A percentile compares a stretch with the other conserved stretches of the same genome.
Evolutionary conservation across 257 asterid species (phyloP).

Genomic region (Capsicum pubescens): DNA sequence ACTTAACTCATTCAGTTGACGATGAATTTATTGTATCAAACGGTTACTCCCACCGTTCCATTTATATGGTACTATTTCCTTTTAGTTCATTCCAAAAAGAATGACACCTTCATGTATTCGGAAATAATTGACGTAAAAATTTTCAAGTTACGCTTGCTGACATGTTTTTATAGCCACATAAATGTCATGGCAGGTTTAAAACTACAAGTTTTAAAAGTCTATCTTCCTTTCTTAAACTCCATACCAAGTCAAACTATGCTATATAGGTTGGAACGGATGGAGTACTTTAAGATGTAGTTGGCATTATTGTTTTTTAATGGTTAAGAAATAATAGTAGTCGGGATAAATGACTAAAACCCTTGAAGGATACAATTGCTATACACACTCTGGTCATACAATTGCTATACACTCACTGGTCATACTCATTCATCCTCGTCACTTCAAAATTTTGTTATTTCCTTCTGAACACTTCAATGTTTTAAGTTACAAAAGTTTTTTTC

Average conservation of each 20-base stretch:
- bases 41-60: not conserved
- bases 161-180: not conserved
- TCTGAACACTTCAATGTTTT: not conserved
- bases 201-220: not conserved
- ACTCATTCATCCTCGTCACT: not conserved
- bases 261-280: not conserved
- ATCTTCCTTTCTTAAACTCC: not conserved
- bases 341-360: not conserved
- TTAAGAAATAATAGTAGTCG: not conserved
- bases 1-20: not conserved
- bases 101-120: not conserved
- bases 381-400: not conserved
- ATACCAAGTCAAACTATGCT: not conserved
- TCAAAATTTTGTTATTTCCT: not conserved
- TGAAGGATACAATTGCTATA: constrained; percentile 7
- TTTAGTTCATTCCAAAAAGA: not conserved
- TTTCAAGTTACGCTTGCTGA: not conserved
- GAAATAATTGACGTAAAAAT: not conserved
- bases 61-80: not conserved
- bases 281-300: not conserved
- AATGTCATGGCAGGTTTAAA: not conserved
- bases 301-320: not conserved
- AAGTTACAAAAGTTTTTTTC: not conserved
- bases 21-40: not conserved
- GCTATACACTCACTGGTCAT: no score